Conservation (phyloP, 768 basidiomycete genomes). For the Sarcomyxa edulis region DNA sequence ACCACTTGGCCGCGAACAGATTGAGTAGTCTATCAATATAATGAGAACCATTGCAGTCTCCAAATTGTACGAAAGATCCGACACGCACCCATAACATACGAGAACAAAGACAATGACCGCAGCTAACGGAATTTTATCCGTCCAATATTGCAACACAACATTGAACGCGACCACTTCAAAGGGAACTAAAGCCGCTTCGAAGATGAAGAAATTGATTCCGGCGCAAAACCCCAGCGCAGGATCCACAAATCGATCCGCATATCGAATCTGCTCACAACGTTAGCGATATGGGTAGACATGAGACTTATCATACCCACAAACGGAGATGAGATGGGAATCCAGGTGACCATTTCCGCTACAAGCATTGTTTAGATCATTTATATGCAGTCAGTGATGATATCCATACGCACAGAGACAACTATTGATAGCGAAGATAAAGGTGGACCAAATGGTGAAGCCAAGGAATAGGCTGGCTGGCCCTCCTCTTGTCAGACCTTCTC, state of each 20-base stretch:
- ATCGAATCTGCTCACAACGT: conserved; percentile 38
- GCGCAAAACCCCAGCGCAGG: conserved; percentile 52
- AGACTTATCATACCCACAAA: conserved; percentile 48
- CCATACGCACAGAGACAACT: conserved; percentile 36
- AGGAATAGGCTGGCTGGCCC: conserved; percentile 55
- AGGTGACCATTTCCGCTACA: conserved; percentile 77
- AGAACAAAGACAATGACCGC: conserved; percentile 43
- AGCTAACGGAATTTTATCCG: conserved; percentile 39
- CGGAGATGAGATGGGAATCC: conserved; percentile 73
- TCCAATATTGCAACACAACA: conserved; percentile 48
- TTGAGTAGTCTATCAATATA: conserved; percentile 31
- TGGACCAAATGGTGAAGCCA: conserved; percentile 46
- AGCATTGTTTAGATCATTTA: conserved; percentile 18
- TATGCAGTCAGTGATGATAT: conserved; percentile 18
- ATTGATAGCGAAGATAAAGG: conserved; percentile 43
- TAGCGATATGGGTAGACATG: not conserved
- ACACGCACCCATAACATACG: conserved; percentile 32
- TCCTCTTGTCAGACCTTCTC: conserved; percentile 48
- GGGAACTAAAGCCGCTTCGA: conserved; percentile 35
- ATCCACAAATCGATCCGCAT: conserved; percentile 52
- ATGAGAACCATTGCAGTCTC: conserved; percentile 1
- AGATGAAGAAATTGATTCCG: conserved; percentile 55
- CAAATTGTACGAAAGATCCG: not conserved
- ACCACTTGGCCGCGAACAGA: conserved; percentile 42
- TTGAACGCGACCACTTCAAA: conserved; percentile 54